Percentiles rank a stretch among this genome's conserved stretches.
Conservation (phyloP, 306 rosid genomes). For the Biancaea sappan region DNA sequence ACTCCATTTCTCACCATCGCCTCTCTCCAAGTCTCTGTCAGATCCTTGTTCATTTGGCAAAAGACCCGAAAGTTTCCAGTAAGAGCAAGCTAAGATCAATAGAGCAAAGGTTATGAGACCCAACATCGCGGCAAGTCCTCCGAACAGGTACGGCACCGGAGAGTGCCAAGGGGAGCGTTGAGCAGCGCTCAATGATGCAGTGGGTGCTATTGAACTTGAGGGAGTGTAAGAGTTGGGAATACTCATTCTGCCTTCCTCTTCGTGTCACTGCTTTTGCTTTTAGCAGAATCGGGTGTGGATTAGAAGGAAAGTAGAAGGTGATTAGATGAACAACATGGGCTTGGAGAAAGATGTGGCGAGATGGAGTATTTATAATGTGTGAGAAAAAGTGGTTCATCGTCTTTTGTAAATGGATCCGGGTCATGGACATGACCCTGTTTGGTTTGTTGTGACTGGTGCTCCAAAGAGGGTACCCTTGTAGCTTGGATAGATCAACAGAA, state of each 20-base stretch:
- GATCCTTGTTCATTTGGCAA: slow-evolving; percentile 36
- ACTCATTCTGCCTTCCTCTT: slow-evolving; percentile 44
- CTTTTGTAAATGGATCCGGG: slow-evolving; percentile 31
- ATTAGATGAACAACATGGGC: neutral
- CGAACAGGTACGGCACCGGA: slow-evolving; percentile 85
- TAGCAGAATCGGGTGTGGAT: neutral
- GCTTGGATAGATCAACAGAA: neutral
- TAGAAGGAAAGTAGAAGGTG: slow-evolving; percentile 21
- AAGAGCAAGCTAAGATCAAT: slow-evolving; percentile 78
- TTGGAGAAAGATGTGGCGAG: neutral
- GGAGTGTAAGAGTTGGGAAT: slow-evolving; percentile 28
- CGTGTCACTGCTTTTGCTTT: neutral
- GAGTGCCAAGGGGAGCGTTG: slow-evolving; percentile 78
- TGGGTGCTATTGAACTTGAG: slow-evolving; percentile 17
- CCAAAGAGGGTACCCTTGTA: neutral
- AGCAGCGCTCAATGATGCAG: neutral
- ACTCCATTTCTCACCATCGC: slow-evolving; percentile 39
- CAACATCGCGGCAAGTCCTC: slow-evolving; percentile 87
- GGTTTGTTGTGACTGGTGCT: slow-evolving; percentile 19
- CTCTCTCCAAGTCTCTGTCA: slow-evolving; percentile 47
- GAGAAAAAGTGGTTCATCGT: neutral
- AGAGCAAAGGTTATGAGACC: slow-evolving; percentile 80
- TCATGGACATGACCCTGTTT: slow-evolving; percentile 54
- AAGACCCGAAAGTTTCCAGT: slow-evolving; percentile 52
- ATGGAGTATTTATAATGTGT: slow-evolving; percentile 51